Evolutionary conservation across 2,329 filamentous ascomycete genomes (phyloP), one percentile per base, ranked within the genome.

Genomic region (Onygena corvina): DNA sequence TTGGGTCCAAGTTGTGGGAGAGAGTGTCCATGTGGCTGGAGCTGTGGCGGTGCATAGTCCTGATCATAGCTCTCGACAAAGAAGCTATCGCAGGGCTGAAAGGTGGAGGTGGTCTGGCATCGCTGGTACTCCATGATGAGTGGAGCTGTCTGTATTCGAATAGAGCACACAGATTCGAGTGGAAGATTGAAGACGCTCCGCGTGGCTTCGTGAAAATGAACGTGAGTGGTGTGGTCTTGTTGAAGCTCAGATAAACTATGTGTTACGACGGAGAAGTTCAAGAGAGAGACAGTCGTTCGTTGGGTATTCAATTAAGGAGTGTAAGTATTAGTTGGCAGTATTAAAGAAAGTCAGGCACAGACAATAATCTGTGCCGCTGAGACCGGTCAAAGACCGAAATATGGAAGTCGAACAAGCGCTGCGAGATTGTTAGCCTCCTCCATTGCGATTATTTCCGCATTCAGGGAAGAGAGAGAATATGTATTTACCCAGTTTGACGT

Each of bases 61-160:
- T 76, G 69, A 49, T 75, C 71, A 54, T 75, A 71, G 54, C 72
- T 73, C 59, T 84, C 81, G 49, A 83, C 77, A 59, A 84, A 84
- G 67, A 76, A 84, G 51, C 75, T 80, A 56, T 83, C 80, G 64
- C 81, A 84, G 49, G 77, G 76, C 58, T 80, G 79, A 64, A 76
- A 79, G 58, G 69, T 70, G 51, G 71, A 68, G n/a, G 34, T 38
- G 51, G 73, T 69, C 47, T 67, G 63, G 56, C 71, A 68, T 59
- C 69, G 70, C 58, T 73, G 70, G 62, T 71, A 77, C 59, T 76
- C 72, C 77, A 80, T 80, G 34, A 8, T 38, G 34, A 18, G 18
- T 38, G 59, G 61, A n/a, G n/a, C n/a, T 75, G 58, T 52, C 53
- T 48, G 53, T 46, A 33, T 53, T 51, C 42, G 49, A 44, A 36